phyloP scores from a whole-genome alignment of 495 filamentous ascomycete species.

The Lineolata rhizophorae region DNA sequence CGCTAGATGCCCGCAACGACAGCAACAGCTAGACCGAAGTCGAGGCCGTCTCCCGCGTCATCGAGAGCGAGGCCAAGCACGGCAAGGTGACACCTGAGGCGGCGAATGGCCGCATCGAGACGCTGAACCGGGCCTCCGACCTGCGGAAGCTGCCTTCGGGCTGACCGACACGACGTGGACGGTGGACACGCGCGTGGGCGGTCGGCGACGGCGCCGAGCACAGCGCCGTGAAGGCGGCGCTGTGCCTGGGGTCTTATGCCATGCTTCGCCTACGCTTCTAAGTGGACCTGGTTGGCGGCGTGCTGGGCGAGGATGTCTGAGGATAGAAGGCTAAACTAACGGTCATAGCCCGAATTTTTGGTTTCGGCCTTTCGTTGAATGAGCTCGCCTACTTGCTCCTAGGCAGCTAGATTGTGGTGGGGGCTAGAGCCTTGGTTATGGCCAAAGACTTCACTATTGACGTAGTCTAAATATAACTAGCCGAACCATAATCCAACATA shows the following conservation, averaged over 20 bases:
- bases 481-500: too few species aligned
- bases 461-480: too few species aligned
- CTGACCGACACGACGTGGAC: slow-evolving; percentile 30
- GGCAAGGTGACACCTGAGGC: slow-evolving; percentile 26
- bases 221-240: slow-evolving; percentile 31
- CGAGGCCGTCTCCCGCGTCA: slow-evolving; percentile 40
- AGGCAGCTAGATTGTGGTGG: too few species aligned
- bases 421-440: too few species aligned
- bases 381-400: too few species aligned
- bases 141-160: slow-evolving; percentile 28
- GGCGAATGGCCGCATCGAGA: slow-evolving; percentile 22
- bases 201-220: slow-evolving; percentile 21
- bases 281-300: slow-evolving; percentile 22
- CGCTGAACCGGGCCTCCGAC: slow-evolving; percentile 29
- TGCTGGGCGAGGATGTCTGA: too few species aligned
- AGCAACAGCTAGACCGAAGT: slow-evolving; percentile 13
- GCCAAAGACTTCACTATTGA: too few species aligned
- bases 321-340: too few species aligned
- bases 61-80: slow-evolving; percentile 24
- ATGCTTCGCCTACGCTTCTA: slow-evolving; percentile 45
- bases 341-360: too few species aligned
- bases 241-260: slow-evolving; percentile 36
- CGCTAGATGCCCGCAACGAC: slow-evolving; percentile 5
- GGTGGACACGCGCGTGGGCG: slow-evolving; percentile 34
- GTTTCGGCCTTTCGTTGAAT: too few species aligned